These are phyloP conservation scores for Melastoma candidum DNA, from an alignment of 441 rosid genomes.

Conservation along the genomic window DNA sequence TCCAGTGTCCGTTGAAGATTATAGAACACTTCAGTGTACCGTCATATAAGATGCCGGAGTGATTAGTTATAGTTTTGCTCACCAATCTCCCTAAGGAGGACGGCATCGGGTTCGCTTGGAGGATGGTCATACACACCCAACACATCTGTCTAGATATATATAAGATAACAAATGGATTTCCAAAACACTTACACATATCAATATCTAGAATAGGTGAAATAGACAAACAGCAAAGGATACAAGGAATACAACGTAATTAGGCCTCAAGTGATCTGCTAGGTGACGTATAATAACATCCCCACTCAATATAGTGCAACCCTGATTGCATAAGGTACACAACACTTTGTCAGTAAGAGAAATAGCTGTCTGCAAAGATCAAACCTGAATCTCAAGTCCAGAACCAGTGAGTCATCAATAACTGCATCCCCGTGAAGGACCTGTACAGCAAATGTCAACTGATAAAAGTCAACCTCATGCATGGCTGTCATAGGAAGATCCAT, in stretches of 20 bases:
- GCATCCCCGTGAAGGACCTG: slow-evolving; percentile 99
- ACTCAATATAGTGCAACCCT: slow-evolving; percentile 95
- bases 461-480: not conserved
- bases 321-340: slow-evolving; percentile 12
- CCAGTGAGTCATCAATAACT: slow-evolving; percentile 70
- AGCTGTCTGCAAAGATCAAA: not conserved
- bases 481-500: slow-evolving; percentile 1
- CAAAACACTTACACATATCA: not conserved
- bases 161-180: slow-evolving; percentile 27
- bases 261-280: slow-evolving; percentile 70
- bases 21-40: not conserved
- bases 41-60: not conserved
- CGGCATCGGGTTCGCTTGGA: slow-evolving; percentile 61
- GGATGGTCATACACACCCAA: slow-evolving; percentile 88
- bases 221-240: slow-evolving; percentile 45
- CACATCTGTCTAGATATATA: slow-evolving; percentile 73
- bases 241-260: slow-evolving; percentile 82
- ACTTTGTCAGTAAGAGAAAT: not conserved
- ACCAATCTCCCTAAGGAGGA: slow-evolving; percentile 84
- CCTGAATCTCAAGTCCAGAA: slow-evolving; percentile 15
- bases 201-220: not conserved
- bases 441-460: slow-evolving; percentile 5
- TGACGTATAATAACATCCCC: slow-evolving; percentile 92
- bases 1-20: slow-evolving; percentile 4
- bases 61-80: slow-evolving; percentile 15